Conservation (phyloP, 2,329 filamentous ascomycete species). For the Cryphonectria parasitica region DNA sequence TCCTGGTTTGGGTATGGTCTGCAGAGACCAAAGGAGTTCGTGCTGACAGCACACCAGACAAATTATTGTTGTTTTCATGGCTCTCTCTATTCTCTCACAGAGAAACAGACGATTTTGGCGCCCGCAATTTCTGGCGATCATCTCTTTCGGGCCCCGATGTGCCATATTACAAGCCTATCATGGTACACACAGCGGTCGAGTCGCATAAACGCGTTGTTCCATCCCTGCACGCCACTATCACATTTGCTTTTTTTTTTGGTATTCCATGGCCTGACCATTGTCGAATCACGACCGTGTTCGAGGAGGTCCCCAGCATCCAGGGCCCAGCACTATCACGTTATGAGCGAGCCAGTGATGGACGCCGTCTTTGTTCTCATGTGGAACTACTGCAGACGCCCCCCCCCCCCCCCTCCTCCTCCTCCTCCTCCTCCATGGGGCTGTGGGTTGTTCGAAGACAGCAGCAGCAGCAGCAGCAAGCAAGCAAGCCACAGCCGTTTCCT, state of each 20-base stretch:
- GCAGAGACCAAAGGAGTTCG: not conserved
- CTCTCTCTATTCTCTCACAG: too few species aligned
- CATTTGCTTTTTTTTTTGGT: not conserved
- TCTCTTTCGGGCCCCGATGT: not conserved
- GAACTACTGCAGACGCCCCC: not conserved
- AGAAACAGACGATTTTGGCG: too few species aligned
- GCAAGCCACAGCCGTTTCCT: not conserved
- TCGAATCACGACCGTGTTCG: not conserved
- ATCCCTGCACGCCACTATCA: not conserved
- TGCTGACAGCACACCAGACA: not conserved
- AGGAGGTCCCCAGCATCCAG: not conserved
- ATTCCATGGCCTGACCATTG: not conserved
- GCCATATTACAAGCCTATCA: not conserved
- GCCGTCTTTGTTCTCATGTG: not conserved
- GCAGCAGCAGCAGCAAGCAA: not conserved
- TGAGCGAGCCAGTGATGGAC: not conserved
- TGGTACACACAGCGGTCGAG: too few species aligned
- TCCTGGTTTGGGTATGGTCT: not conserved
- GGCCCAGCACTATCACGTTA: not conserved
- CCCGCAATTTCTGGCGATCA: not conserved
- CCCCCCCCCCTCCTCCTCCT: too few species aligned
- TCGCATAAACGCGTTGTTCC: not conserved
- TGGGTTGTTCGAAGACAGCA: too few species aligned
- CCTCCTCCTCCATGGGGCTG: too few species aligned
- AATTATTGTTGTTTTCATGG: too few species aligned